Evolutionary conservation across 768 basidiomycete genomes (phyloP).

Genomic region (Mrakia gelida): DNA sequence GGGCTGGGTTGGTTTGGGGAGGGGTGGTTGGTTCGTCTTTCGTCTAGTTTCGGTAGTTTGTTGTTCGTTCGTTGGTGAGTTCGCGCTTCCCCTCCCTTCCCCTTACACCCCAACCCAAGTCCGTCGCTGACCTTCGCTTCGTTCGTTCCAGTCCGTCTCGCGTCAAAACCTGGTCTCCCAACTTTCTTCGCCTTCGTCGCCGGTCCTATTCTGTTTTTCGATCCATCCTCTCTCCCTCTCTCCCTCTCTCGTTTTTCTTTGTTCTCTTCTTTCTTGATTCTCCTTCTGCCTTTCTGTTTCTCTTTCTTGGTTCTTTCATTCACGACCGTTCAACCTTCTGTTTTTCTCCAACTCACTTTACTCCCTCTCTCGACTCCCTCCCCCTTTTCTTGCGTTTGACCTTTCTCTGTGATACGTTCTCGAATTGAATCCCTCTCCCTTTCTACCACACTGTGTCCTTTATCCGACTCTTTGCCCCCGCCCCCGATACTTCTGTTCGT

Average conservation of each 20-base stretch:
- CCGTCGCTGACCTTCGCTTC: too few relatives aligned
- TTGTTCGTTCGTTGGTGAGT: conserved; percentile 1
- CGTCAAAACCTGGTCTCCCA: too few relatives aligned
- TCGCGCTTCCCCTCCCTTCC: background rate
- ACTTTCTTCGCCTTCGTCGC: too few relatives aligned
- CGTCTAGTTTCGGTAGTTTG: background rate
- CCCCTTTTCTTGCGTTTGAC: background rate
- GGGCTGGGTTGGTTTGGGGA: background rate
- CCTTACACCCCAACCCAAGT: background rate
- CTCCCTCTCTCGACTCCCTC: background rate
- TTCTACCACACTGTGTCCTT: conserved; percentile 8
- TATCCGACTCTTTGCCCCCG: conserved; percentile 6
- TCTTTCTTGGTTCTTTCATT: too few relatives aligned
- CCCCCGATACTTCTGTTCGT: background rate
- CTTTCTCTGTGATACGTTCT: conserved; percentile 7
- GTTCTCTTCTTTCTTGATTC: background rate
- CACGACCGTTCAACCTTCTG: too few relatives aligned
- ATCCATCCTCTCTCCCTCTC: background rate
- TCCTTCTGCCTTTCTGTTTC: too few relatives aligned
- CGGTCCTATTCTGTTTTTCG: too few relatives aligned
- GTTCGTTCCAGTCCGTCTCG: too few relatives aligned
- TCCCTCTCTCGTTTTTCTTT: background rate
- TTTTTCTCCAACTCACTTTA: background rate
- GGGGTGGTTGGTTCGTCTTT: background rate
- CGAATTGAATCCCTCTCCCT: background rate